Percentiles rank a stretch among this genome's conserved stretches.
phyloP scores from a whole-genome alignment of 2,329 filamentous ascomycete genomes.

The Xylariaceae sp. region DNA sequence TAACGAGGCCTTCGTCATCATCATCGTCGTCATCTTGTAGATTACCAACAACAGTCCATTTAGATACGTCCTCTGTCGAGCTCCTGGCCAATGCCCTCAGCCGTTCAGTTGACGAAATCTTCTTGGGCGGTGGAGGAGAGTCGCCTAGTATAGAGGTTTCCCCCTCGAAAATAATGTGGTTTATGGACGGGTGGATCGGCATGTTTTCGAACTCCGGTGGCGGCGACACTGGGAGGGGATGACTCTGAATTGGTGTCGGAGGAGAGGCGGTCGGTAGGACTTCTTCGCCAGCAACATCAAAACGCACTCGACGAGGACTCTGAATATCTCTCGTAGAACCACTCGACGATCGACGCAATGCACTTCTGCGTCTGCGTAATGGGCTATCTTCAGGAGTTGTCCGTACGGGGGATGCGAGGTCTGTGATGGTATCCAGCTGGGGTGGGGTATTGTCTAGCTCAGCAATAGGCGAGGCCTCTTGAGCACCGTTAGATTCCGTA shows the following conservation, averaged over 20 bases:
- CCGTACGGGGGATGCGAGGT: conserved; percentile 45
- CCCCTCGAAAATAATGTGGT: conserved; percentile 29
- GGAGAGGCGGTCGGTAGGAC: conserved; percentile 57
- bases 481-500: conserved; percentile 23
- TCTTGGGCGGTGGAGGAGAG: conserved; percentile 42
- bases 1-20: conserved; percentile 31
- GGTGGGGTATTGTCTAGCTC: conserved; percentile 18
- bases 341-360: conserved; percentile 52
- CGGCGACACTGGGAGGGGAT: conserved; percentile 29
- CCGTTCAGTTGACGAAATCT: conserved; percentile 52
- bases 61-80: conserved; percentile 46
- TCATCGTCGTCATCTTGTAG: conserved; percentile 30
- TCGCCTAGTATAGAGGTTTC: conserved; percentile 32
- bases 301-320: conserved; percentile 58
- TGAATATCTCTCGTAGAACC: conserved; percentile 41
- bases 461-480: conserved; percentile 21
- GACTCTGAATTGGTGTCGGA: conserved; percentile 30
- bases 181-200: conserved; percentile 23
- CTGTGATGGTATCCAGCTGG: conserved; percentile 37
- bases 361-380: conserved; percentile 45
- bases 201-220: conserved; percentile 16
- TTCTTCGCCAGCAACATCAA: conserved; percentile 55
- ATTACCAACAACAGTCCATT: conserved; percentile 45
- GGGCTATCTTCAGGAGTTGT: conserved; percentile 53
- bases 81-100: conserved; percentile 47